Conservation (phyloP, 2,329 filamentous ascomycete species). For the Microdochium trichocladiopsis region DNA sequence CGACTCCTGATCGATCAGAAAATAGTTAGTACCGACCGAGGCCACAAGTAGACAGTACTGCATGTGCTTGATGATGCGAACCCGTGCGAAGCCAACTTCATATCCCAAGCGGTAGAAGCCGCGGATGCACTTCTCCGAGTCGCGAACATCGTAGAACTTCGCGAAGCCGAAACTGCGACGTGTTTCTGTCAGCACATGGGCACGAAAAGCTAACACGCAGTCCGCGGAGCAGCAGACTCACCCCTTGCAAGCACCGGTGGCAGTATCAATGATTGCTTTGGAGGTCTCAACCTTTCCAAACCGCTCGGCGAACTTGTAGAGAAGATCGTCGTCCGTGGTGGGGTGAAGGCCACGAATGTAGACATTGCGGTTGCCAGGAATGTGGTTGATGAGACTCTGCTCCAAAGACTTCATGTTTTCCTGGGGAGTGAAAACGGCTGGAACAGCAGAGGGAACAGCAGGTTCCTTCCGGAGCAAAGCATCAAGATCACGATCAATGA, state of each 20-base stretch:
- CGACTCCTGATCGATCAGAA: slow-evolving; percentile 61
- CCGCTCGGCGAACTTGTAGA: slow-evolving; percentile 73
- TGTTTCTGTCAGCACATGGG: slow-evolving; percentile 17
- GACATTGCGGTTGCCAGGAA: slow-evolving; percentile 87
- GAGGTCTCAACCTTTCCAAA: slow-evolving; percentile 95
- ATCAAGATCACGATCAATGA: slow-evolving; percentile 48
- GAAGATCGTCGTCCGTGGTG: slow-evolving; percentile 86
- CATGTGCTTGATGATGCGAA: slow-evolving; percentile 32
- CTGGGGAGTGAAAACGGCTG: slow-evolving; percentile 77
- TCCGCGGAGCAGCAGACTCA: slow-evolving; percentile 31
- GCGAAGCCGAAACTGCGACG: slow-evolving; percentile 83
- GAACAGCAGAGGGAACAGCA: slow-evolving; percentile 78
- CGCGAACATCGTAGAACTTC: slow-evolving; percentile 80
- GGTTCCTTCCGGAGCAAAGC: slow-evolving; percentile 69
- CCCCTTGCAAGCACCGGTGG: slow-evolving; percentile 94
- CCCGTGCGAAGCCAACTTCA: slow-evolving; percentile 93
- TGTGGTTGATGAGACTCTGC: slow-evolving; percentile 89
- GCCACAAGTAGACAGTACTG: slow-evolving; percentile 1
- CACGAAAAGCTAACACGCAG: not conserved
- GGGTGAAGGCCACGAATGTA: slow-evolving; percentile 96
- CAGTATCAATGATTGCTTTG: slow-evolving; percentile 96
- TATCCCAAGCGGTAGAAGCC: slow-evolving; percentile 93
- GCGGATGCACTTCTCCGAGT: slow-evolving; percentile 93
- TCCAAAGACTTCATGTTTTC: slow-evolving; percentile 86
- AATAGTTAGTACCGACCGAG: not conserved